These are phyloP conservation scores for Coccinonectria pachysandricola DNA, from an alignment of 2,329 filamentous ascomycete species.

Conservation along the genomic window DNA sequence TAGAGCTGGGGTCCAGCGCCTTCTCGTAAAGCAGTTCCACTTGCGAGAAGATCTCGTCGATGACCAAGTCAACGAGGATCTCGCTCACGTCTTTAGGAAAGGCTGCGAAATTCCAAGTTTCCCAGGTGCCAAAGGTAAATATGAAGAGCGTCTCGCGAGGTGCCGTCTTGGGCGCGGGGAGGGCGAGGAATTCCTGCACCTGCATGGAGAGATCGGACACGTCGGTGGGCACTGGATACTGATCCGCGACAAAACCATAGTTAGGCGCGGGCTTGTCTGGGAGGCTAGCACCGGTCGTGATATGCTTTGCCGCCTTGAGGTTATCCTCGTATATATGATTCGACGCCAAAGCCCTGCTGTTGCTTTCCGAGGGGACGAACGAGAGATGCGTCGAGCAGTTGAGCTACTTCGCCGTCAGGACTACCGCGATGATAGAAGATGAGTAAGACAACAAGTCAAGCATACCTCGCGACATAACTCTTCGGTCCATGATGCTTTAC, in stretches of 20 bases:
- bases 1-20: constrained; percentile 29
- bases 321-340: constrained; percentile 42
- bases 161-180: constrained; percentile 20
- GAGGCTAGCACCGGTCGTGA: constrained; percentile 22
- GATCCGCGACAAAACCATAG: constrained; percentile 31
- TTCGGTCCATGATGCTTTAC: constrained; percentile 34
- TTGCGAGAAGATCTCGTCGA: constrained; percentile 32
- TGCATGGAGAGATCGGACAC: constrained; percentile 35
- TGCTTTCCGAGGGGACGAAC: constrained; percentile 32
- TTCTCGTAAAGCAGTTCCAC: constrained; percentile 37
- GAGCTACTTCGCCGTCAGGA: no score
- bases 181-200: constrained; percentile 34
- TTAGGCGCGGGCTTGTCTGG: constrained; percentile 27
- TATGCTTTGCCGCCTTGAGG: constrained; percentile 26
- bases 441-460: constrained; percentile 2
- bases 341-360: constrained; percentile 39
- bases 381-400: constrained; percentile 36
- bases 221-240: constrained; percentile 31
- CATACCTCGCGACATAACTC: constrained; percentile 36
- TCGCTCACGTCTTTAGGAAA: constrained; percentile 31
- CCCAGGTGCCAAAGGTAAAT: constrained; percentile 44
- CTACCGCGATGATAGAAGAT: no score
- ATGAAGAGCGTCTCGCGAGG: constrained; percentile 42
- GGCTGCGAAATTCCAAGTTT: constrained; percentile 41
- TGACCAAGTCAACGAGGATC: constrained; percentile 25